Conservation (phyloP, 2,329 filamentous ascomycete species). For the Chaetothyriales sp. region DNA sequence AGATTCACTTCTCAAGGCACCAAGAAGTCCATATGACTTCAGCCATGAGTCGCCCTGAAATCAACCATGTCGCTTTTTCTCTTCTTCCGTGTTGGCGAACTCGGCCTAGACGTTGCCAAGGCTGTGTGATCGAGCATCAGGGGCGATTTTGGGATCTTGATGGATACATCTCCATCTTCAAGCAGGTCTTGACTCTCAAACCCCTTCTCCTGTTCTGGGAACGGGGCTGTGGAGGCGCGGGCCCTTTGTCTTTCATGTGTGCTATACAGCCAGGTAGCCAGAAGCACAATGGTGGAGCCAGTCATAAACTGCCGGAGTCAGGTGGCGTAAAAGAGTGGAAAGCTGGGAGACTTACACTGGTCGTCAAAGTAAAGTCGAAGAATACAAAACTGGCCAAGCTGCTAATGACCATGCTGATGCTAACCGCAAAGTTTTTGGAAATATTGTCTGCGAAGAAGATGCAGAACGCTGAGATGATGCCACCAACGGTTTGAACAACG, state of each 20-base stretch:
- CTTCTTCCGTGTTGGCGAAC: slow-evolving; percentile 27
- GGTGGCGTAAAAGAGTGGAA: background rate
- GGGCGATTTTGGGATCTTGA: slow-evolving; percentile 32
- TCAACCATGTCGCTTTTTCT: slow-evolving; percentile 25
- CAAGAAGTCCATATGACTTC: slow-evolving; percentile 3
- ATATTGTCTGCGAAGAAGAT: slow-evolving; percentile 80
- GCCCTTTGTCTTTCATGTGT: slow-evolving; percentile 33
- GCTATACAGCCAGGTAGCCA: slow-evolving; percentile 74
- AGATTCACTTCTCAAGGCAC: background rate
- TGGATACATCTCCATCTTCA: slow-evolving; percentile 33
- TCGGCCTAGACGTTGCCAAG: slow-evolving; percentile 37
- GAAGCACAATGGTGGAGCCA: slow-evolving; percentile 63
- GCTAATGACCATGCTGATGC: slow-evolving; percentile 77
- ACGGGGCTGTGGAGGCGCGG: slow-evolving; percentile 37
- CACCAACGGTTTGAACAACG: slow-evolving; percentile 65
- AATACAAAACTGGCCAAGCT: slow-evolving; percentile 73
- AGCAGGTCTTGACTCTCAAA: slow-evolving; percentile 31
- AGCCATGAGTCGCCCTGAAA: slow-evolving; percentile 23
- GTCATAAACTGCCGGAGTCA: slow-evolving; percentile 51
- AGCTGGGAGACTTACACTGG: slow-evolving; percentile 44
- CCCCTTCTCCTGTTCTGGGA: background rate
- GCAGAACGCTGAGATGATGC: slow-evolving; percentile 66
- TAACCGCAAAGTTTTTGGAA: slow-evolving; percentile 84
- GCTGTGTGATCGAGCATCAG: slow-evolving; percentile 31
- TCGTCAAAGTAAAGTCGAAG: slow-evolving; percentile 62